phyloP scores from a whole-genome alignment of 164 flowering plant genomes.

The Stephania japonica region DNA sequence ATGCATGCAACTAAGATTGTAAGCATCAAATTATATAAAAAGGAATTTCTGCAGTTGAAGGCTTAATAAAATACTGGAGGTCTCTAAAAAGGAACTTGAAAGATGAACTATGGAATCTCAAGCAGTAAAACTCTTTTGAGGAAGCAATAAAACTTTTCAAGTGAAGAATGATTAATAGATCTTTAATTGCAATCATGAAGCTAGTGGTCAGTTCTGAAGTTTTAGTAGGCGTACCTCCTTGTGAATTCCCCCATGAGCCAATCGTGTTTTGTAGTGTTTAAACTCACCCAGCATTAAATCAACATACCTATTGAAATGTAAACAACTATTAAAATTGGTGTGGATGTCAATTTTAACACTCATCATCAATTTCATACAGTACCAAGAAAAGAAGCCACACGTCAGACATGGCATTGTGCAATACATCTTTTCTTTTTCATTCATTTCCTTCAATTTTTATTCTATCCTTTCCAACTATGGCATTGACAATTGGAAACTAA shows the following conservation, averaged over 20 bases:
- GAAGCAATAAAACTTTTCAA: background rate
- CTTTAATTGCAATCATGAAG: background rate
- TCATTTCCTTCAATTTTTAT: background rate
- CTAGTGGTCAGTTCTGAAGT: background rate
- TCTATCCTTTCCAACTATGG: background rate
- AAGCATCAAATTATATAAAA: background rate
- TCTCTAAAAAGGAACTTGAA: background rate
- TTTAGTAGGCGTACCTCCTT: constrained; percentile 54
- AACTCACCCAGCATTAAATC: constrained; percentile 95
- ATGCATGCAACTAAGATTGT: background rate
- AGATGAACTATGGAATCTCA: background rate
- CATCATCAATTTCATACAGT: constrained; percentile 3
- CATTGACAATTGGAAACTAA: background rate
- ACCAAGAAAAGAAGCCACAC: background rate
- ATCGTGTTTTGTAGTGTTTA: constrained; percentile 90
- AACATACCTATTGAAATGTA: constrained; percentile 61
- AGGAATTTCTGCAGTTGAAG: background rate
- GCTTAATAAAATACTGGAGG: background rate
- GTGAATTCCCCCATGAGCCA: constrained; percentile 78
- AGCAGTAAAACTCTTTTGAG: background rate
- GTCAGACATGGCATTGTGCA: background rate
- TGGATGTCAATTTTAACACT: background rate
- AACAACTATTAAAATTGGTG: constrained; percentile 3
- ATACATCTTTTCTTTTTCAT: background rate
- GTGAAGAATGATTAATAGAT: background rate